Evolutionary conservation across 139 green algal species (phyloP).

Genomic region (Parachlorella kessleri): DNA sequence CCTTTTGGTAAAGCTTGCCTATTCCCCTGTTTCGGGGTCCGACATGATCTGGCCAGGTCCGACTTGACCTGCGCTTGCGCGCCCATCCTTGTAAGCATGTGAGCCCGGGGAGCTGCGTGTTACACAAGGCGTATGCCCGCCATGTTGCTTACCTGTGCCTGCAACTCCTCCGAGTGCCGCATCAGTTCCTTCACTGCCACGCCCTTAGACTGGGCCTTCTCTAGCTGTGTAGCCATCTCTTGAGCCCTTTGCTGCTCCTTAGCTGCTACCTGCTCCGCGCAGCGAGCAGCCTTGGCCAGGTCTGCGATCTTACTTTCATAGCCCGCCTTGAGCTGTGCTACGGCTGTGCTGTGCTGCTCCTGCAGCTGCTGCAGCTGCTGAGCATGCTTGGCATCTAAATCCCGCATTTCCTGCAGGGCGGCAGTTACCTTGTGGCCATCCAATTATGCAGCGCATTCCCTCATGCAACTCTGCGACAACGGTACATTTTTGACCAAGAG

Average conservation of each 20-base stretch:
- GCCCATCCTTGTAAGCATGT: too few species aligned
- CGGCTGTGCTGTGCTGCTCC: not conserved
- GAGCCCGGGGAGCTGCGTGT: too few species aligned
- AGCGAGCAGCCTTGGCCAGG: not conserved
- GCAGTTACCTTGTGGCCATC: too few species aligned
- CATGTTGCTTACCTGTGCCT: too few species aligned
- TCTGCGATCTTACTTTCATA: not conserved
- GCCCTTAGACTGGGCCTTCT: constrained; percentile 4
- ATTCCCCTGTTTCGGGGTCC: too few species aligned
- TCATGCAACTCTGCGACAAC: too few species aligned
- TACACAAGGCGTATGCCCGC: too few species aligned
- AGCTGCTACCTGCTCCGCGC: not conserved
- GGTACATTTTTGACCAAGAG: too few species aligned
- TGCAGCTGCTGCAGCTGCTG: not conserved
- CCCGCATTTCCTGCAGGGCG: not conserved
- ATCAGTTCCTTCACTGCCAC: constrained; percentile 26
- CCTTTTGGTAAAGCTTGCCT: too few species aligned
- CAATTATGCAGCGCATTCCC: too few species aligned
- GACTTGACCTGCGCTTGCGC: too few species aligned
- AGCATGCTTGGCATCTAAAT: not conserved
- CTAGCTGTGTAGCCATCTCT: constrained; percentile 16
- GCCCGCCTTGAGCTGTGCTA: not conserved
- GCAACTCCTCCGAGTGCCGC: constrained; percentile 19
- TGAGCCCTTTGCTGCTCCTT: constrained; percentile 6
- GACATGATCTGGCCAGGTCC: too few species aligned